A percentile compares a stretch with the other conserved stretches of the same genome.
Conservation (phyloP, 305 asterid species). For the Solanum chacoense region DNA sequence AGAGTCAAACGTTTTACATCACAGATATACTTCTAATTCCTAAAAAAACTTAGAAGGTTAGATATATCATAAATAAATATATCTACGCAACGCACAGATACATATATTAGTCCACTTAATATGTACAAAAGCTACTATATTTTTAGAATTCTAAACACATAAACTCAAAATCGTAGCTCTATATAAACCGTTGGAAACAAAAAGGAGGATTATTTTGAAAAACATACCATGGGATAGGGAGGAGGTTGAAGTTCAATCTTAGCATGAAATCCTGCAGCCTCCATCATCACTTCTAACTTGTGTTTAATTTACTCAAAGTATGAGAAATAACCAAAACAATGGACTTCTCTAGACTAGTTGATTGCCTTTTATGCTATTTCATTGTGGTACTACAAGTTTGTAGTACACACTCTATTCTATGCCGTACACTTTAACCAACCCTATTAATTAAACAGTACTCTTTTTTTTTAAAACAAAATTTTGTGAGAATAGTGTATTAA, state of each 20-base stretch:
- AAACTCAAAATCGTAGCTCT: neutral
- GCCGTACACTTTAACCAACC: neutral
- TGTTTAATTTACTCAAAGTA: neutral
- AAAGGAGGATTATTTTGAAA: neutral
- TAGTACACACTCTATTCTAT: neutral
- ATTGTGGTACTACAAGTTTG: neutral
- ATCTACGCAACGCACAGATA: neutral
- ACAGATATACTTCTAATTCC: neutral
- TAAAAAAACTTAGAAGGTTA: neutral
- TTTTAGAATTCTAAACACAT: neutral
- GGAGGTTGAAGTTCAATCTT: slow-evolving; percentile 70
- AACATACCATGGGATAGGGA: slow-evolving; percentile 63
- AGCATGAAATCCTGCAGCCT: slow-evolving; percentile 15
- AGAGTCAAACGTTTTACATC: neutral
- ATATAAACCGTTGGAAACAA: neutral
- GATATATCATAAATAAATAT: neutral
- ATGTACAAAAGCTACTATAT: neutral
- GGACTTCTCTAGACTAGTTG: neutral
- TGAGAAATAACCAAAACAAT: neutral
- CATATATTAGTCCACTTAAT: no score
- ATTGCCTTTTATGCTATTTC: neutral
- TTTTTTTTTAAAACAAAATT: no score
- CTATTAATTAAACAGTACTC: neutral
- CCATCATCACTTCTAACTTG: neutral
- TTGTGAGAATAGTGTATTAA: neutral